Evolutionary conservation across 164 flowering plant species (phyloP).

Genomic region (Vitis riparia): DNA sequence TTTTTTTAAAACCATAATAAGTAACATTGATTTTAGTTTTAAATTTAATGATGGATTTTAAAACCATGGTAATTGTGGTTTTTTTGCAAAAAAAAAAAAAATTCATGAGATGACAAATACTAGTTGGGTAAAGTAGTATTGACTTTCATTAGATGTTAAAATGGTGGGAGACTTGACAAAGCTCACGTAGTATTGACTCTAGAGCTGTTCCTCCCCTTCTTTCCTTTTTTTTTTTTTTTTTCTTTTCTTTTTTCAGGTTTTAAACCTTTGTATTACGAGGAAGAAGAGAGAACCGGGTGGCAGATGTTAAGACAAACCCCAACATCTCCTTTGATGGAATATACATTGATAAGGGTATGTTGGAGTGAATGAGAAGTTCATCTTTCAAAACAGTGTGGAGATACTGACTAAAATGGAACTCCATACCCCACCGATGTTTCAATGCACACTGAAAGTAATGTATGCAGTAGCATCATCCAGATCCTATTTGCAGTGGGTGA

Average conservation of each 20-base stretch:
- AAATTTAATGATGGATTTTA: too few relatives aligned
- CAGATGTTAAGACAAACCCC: neutral
- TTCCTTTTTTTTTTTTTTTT: too few relatives aligned
- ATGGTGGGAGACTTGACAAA: slow-evolving; percentile 2
- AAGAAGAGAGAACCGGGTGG: slow-evolving; percentile 1
- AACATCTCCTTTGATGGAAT: slow-evolving; percentile 4
- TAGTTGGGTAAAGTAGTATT: too few relatives aligned
- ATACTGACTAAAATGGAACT: neutral
- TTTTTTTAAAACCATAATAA: too few relatives aligned
- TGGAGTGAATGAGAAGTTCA: neutral
- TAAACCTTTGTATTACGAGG: neutral
- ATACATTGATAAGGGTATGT: slow-evolving; percentile 13
- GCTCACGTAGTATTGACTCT: neutral
- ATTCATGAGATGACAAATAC: too few relatives aligned
- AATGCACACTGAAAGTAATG: neutral
- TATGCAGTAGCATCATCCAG: slow-evolving; percentile 14
- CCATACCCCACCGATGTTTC: neutral
- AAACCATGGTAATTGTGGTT: too few relatives aligned
- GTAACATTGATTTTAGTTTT: too few relatives aligned
- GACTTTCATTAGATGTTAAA: neutral
- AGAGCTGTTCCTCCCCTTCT: neutral
- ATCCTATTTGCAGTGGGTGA: slow-evolving; percentile 39
- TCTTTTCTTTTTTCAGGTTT: neutral
- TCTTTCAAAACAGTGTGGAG: too few relatives aligned
- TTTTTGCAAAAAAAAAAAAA: too few relatives aligned